phyloP scores from a whole-genome alignment of 768 basidiomycete species.

The Rhodotorula diobovata region DNA sequence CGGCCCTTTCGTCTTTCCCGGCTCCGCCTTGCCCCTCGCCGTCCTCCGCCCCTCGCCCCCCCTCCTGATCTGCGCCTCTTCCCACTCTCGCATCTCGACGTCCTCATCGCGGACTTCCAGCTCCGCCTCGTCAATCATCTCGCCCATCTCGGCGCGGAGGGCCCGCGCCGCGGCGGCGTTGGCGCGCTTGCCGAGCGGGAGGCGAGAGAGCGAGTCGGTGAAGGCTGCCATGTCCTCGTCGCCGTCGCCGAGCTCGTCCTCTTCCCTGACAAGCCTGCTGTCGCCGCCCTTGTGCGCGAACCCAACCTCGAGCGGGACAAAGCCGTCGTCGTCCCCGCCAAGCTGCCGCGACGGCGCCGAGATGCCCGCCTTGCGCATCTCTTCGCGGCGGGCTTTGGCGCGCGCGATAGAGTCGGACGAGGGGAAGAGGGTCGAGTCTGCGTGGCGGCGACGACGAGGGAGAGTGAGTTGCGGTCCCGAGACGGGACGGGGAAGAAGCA shows the following conservation, averaged over 20 bases:
- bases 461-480: no score
- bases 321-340: conserved; percentile 45
- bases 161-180: conserved; percentile 47
- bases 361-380: conserved; percentile 39
- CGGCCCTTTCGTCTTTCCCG: conserved; percentile 4
- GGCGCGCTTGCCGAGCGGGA: conserved; percentile 49
- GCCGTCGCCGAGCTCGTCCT: conserved; percentile 50
- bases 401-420: conserved; percentile 48
- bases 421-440: conserved; percentile 45
- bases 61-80: conserved; percentile 49
- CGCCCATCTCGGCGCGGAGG: conserved; percentile 47
- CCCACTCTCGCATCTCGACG: conserved; percentile 43
- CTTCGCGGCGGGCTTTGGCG: conserved; percentile 48
- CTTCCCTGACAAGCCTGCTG: conserved; percentile 50
- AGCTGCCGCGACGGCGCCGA: conserved; percentile 1
- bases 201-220: conserved; percentile 28
- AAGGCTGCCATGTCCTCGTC: conserved; percentile 31
- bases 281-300: conserved; percentile 48
- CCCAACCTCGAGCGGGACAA: conserved; percentile 48
- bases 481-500: neutral
- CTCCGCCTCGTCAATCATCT: conserved; percentile 51
- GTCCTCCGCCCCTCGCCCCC: conserved; percentile 39
- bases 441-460: neutral
- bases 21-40: conserved; percentile 19
- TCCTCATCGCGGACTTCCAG: conserved; percentile 48